Percentiles rank a stretch among this genome's conserved stretches.
phyloP scores from a whole-genome alignment of 306 rosid genomes.

The Gynostemma pentaphyllum region DNA sequence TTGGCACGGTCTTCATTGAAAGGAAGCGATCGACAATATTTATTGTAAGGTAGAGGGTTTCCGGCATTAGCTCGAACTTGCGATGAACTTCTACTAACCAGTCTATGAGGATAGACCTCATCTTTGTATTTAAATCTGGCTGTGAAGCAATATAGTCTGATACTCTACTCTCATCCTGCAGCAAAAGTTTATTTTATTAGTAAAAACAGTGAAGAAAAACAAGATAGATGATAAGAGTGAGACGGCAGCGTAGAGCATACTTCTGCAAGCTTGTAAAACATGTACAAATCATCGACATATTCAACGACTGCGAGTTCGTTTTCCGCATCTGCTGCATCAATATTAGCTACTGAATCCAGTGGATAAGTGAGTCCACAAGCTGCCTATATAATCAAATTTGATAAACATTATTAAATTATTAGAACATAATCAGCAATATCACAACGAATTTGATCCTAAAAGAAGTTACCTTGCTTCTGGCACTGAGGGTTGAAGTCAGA shows the following conservation, averaged over 20 bases:
- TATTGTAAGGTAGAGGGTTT: constrained; percentile 58
- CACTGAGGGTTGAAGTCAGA: constrained; percentile 50
- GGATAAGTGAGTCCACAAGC: constrained; percentile 48
- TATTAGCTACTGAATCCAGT: constrained; percentile 30
- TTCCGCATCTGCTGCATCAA: constrained; percentile 48
- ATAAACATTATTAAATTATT: not conserved
- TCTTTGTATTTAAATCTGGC: constrained; percentile 61
- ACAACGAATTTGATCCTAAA: not conserved
- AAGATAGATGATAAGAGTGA: not conserved
- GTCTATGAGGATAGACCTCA: constrained; percentile 85
- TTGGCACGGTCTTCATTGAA: constrained; percentile 38
- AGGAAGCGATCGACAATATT: constrained; percentile 69
- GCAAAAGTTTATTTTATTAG: constrained; percentile 5
- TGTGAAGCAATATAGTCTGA: constrained; percentile 57
- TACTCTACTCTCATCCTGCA: constrained; percentile 37
- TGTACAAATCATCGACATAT: constrained; percentile 65
- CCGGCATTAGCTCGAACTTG: constrained; percentile 73
- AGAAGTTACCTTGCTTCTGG: constrained; percentile 60
- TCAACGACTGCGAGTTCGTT: constrained; percentile 72
- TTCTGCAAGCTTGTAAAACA: constrained; percentile 53
- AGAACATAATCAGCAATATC: not conserved
- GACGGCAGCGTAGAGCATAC: constrained; percentile 18
- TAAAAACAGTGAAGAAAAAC: not conserved
- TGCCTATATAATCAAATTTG: constrained; percentile 26
- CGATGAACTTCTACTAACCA: constrained; percentile 86